Percentiles rank a stretch among this genome's conserved stretches.
phyloP scores from a whole-genome alignment of 768 basidiomycete species.

The Boletus bicolor region DNA sequence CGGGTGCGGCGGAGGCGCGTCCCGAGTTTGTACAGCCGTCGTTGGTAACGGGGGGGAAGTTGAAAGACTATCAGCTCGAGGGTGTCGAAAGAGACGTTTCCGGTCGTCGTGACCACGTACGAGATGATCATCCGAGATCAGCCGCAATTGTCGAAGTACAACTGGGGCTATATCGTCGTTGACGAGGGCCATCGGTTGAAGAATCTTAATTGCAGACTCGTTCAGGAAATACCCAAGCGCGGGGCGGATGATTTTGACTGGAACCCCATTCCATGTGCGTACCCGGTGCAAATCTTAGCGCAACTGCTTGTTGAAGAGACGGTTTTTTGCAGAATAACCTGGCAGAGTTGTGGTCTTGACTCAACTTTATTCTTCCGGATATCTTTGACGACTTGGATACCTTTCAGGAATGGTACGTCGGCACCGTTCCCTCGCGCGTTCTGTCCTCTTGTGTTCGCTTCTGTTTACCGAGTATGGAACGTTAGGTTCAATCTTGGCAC shows the following conservation, averaged over 20 bases:
- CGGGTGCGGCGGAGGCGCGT: neutral
- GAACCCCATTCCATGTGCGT: slow-evolving; percentile 90
- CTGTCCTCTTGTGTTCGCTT: neutral
- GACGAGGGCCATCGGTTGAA: slow-evolving; percentile 95
- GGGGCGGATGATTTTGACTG: slow-evolving; percentile 90
- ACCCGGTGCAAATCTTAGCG: neutral
- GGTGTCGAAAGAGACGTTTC: slow-evolving; percentile 67
- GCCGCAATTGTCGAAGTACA: slow-evolving; percentile 57
- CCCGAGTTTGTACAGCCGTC: slow-evolving; percentile 66
- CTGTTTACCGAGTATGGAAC: neutral
- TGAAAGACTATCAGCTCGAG: slow-evolving; percentile 91
- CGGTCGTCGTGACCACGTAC: slow-evolving; percentile 87
- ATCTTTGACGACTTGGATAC: slow-evolving; percentile 86
- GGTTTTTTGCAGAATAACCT: slow-evolving; percentile 80
- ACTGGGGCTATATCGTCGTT: slow-evolving; percentile 92
- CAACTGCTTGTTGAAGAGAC: neutral
- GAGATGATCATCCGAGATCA: slow-evolving; percentile 90
- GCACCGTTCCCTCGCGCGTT: neutral
- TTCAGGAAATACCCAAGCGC: slow-evolving; percentile 81
- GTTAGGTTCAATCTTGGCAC: slow-evolving; percentile 70
- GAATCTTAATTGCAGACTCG: slow-evolving; percentile 88
- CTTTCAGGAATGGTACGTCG: slow-evolving; percentile 81
- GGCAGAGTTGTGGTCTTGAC: slow-evolving; percentile 88
- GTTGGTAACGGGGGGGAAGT: slow-evolving; percentile 76
- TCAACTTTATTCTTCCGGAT: slow-evolving; percentile 94